Percentiles rank a stretch among this genome's conserved stretches.
Conservation (phyloP, 164 flowering plant species). For the Paratinospora sagittata region DNA sequence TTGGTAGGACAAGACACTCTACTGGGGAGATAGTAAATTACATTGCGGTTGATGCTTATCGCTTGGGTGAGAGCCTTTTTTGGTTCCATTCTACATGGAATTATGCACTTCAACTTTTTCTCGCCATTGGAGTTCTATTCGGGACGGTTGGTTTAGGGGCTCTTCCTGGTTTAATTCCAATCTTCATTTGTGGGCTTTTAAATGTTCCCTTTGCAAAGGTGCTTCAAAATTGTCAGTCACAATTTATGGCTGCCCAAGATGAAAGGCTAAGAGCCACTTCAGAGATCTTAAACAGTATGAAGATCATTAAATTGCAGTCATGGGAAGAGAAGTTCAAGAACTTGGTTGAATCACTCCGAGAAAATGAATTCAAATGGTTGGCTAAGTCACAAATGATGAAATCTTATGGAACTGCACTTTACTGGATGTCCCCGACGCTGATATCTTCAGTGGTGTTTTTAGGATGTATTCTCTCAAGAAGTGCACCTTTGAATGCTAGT, state of each 20-base stretch:
- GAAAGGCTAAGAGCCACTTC: conserved; percentile 63
- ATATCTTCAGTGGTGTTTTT: conserved; percentile 57
- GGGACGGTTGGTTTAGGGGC: conserved; percentile 59
- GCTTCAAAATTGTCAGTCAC: conserved; percentile 44
- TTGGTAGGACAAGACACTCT: conserved; percentile 56
- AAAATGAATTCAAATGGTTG: conserved; percentile 61
- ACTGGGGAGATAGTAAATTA: conserved; percentile 86
- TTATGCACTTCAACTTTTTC: conserved; percentile 38
- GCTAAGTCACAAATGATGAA: conserved; percentile 36
- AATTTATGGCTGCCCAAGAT: conserved; percentile 67
- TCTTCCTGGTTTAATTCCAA: conserved; percentile 56
- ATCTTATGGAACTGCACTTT: conserved; percentile 39
- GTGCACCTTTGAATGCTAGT: conserved; percentile 56
- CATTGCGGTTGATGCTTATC: conserved; percentile 78
- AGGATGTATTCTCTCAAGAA: conserved; percentile 43
- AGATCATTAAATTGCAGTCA: conserved; percentile 76
- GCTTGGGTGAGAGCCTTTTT: conserved; percentile 72
- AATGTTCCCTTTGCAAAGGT: conserved; percentile 69
- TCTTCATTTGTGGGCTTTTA: conserved; percentile 47
- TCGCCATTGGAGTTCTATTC: conserved; percentile 46
- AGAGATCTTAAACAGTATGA: conserved; percentile 79
- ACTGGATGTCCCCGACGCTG: conserved; percentile 79
- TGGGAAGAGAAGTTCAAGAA: conserved; percentile 84
- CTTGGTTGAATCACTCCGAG: conserved; percentile 44
- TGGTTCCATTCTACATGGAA: conserved; percentile 72